Conservation (phyloP, 2,329 filamentous ascomycete genomes). For the Aspergillus sp. region DNA sequence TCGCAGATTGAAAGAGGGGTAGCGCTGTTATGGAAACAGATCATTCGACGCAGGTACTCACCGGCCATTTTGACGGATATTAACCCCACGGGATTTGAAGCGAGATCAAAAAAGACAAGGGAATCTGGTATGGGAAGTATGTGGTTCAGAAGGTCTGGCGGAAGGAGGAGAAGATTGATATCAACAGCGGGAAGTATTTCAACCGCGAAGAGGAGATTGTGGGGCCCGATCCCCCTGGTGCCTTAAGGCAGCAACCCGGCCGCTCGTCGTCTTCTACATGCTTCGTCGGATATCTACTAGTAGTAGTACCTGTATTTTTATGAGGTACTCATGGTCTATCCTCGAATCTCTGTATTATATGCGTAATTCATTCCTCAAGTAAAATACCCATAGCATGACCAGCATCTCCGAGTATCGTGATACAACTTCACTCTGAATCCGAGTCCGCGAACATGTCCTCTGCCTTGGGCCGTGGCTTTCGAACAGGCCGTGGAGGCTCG, state of each 20-base stretch:
- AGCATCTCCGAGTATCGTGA: neutral
- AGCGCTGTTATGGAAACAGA: slow-evolving; percentile 3
- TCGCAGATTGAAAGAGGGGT: slow-evolving; percentile 20
- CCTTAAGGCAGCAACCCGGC: neutral
- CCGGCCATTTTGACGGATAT: slow-evolving; percentile 34
- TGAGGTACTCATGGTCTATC: neutral
- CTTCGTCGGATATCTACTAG: neutral
- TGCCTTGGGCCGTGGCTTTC: slow-evolving; percentile 67
- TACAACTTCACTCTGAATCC: slow-evolving; percentile 50
- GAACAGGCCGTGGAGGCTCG: slow-evolving; percentile 33
- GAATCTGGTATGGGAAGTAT: slow-evolving; percentile 4
- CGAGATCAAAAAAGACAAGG: slow-evolving; percentile 10
- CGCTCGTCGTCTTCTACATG: neutral
- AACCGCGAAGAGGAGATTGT: slow-evolving; percentile 11
- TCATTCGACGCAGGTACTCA: slow-evolving; percentile 21
- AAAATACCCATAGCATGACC: neutral
- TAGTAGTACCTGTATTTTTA: neutral
- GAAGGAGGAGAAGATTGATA: slow-evolving; percentile 11
- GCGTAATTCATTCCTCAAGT: neutral
- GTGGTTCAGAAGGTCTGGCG: neutral
- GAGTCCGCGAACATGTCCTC: slow-evolving; percentile 87
- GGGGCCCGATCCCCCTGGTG: slow-evolving; percentile 12
- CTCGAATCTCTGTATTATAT: neutral
- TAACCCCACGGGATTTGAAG: slow-evolving; percentile 21
- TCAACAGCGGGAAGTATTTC: slow-evolving; percentile 13